Conservation (phyloP, 345 rosid species). For the Firmiana major region DNA sequence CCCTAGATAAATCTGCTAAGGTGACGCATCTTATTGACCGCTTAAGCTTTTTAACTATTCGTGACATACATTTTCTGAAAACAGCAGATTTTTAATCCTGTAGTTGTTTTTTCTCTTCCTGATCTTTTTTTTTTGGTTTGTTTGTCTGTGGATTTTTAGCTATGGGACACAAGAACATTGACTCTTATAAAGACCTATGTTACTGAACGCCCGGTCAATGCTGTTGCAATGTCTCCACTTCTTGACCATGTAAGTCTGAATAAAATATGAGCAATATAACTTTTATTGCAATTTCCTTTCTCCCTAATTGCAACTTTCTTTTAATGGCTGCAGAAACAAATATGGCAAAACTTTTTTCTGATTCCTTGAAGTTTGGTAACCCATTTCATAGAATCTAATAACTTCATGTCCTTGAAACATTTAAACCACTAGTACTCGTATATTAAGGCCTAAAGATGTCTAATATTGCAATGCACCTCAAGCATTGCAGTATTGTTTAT, state of each 20-base stretch:
- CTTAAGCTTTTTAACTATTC: not conserved
- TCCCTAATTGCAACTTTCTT: not conserved
- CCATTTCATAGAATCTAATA: not conserved
- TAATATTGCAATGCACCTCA: not conserved
- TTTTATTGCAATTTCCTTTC: not conserved
- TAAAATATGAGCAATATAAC: not conserved
- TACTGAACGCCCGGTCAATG: slow-evolving; percentile 93
- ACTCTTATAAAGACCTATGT: slow-evolving; percentile 83
- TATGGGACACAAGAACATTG: slow-evolving; percentile 86
- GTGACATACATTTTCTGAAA: not conserved
- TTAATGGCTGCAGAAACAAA: too few species aligned
- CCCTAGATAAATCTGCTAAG: slow-evolving; percentile 96
- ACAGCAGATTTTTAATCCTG: not conserved
- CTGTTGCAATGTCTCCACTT: slow-evolving; percentile 94
- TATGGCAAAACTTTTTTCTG: not conserved
- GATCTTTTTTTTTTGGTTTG: not conserved
- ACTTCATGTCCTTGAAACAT: not conserved
- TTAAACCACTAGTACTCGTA: not conserved
- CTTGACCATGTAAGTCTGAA: slow-evolving; percentile 75
- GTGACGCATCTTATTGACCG: slow-evolving; percentile 22
- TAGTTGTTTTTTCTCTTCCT: slow-evolving; percentile 3
- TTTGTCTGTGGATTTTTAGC: slow-evolving; percentile 37
- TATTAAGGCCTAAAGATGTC: not conserved
- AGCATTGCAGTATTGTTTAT: not conserved
- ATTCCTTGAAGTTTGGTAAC: not conserved